These are phyloP conservation scores for Neurospora africana DNA, from an alignment of 495 filamentous ascomycete genomes.

Conservation along the genomic window DNA sequence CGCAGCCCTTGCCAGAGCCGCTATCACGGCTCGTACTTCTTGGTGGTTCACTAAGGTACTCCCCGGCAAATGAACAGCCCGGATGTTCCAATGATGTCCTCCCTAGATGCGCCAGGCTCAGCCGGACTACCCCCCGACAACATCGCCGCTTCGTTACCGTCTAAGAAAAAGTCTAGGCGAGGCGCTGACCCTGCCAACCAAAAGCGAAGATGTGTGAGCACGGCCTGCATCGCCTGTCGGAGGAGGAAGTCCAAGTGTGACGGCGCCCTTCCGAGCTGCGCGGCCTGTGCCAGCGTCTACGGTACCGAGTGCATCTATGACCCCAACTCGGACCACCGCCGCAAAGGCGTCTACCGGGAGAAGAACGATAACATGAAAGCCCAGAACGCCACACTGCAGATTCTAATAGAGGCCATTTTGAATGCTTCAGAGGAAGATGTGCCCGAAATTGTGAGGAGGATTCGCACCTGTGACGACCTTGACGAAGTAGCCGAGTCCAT, in stretches of 20 bases:
- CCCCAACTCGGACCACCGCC: conserved; percentile 86
- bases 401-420: conserved; percentile 83
- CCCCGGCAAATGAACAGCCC: not conserved
- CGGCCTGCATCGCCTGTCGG: conserved; percentile 88
- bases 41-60: not conserved
- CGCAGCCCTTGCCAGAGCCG: not conserved
- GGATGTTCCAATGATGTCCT: not conserved
- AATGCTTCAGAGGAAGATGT: conserved; percentile 82
- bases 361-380: conserved; percentile 86
- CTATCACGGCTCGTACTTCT: not conserved
- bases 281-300: conserved; percentile 91
- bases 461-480: conserved; percentile 83
- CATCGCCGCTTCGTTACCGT: conserved; percentile 9
- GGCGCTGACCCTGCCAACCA: conserved; percentile 38
- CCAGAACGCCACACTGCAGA: conserved; percentile 77
- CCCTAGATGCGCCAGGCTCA: conserved; percentile 20
- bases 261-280: conserved; percentile 83
- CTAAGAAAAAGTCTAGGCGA: conserved; percentile 43
- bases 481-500: conserved; percentile 83
- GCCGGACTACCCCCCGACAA: conserved; percentile 2
- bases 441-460: conserved; percentile 68
- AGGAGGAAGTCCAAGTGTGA: conserved; percentile 91
- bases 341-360: conserved; percentile 94
- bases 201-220: conserved; percentile 87
- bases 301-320: conserved; percentile 91